A percentile compares a stretch with the other conserved stretches of the same genome.
Evolutionary conservation across 768 basidiomycete species (phyloP).

Genomic region (Amylocystis lapponica): DNA sequence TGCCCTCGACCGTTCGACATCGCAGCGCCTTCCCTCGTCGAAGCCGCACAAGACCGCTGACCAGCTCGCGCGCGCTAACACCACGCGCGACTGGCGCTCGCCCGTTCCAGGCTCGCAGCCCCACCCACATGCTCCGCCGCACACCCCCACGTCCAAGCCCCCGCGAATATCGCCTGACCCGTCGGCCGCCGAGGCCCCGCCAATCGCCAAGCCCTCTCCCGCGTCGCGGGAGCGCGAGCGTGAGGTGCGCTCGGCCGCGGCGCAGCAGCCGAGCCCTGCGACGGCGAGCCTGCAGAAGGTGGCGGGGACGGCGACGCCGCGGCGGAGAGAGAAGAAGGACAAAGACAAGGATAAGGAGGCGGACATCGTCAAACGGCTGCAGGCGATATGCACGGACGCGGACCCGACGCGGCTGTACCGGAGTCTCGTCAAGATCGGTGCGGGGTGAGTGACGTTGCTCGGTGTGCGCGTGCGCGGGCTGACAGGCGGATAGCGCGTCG

Average conservation of each 20-base stretch:
- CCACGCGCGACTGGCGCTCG: constrained; percentile 57
- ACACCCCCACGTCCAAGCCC: constrained; percentile 12
- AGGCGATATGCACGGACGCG: constrained; percentile 94
- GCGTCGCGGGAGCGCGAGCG: constrained; percentile 19
- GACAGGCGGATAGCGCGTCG: constrained; percentile 58
- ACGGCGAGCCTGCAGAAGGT: constrained; percentile 62
- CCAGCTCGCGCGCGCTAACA: constrained; percentile 57
- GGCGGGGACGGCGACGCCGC: constrained; percentile 61
- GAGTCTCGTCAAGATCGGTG: constrained; percentile 93
- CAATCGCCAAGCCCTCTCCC: constrained; percentile 13
- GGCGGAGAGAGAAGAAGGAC: constrained; percentile 83
- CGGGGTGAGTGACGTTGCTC: constrained; percentile 60
- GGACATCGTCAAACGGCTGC: constrained; percentile 87
- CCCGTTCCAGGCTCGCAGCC: constrained; percentile 20
- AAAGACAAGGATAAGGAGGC: constrained; percentile 73
- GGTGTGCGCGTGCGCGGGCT: constrained; percentile 3
- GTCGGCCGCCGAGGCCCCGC: constrained; percentile 47
- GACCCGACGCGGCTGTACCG: constrained; percentile 94
- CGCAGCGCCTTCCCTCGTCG: constrained; percentile 64
- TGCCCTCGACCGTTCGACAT: constrained; percentile 80
- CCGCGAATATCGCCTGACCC: constrained; percentile 32
- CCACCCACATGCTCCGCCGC: constrained; percentile 6
- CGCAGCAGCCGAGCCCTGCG: constrained; percentile 54
- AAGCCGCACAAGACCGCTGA: constrained; percentile 35
- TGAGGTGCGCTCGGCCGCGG: constrained; percentile 12